Conservation (phyloP, 345 rosid genomes). For the Lenwebbia sp. region DNA sequence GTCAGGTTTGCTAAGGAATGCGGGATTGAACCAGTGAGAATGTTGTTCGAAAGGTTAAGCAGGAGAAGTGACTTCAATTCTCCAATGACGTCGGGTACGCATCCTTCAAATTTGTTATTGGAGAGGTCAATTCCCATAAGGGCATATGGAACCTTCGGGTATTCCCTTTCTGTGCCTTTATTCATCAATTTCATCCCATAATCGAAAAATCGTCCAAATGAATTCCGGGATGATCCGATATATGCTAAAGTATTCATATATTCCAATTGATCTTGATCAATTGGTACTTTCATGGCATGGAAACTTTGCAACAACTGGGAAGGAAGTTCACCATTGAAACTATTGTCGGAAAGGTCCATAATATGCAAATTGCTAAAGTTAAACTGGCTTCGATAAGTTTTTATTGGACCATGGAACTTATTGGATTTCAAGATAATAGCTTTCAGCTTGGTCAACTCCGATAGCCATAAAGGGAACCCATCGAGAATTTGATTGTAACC, state of each 20-base stretch:
- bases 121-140: neutral
- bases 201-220: rapidly evolving
- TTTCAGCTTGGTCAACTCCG: neutral
- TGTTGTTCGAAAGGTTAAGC: neutral
- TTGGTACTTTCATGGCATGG: no score
- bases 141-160: neutral
- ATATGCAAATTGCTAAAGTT: neutral
- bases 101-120: neutral
- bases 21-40: neutral
- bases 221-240: rapidly evolving
- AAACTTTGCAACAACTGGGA: no score
- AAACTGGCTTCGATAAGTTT: neutral
- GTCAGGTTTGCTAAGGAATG: neutral
- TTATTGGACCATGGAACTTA: neutral
- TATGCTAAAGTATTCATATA: neutral
- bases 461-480: no score
- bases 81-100: neutral
- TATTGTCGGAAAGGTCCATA: neutral
- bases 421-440: neutral
- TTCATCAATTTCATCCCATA: neutral
- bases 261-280: neutral
- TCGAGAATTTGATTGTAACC: no score
- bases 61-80: neutral
- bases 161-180: neutral
- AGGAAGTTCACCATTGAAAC: neutral